Percentiles rank a stretch among this genome's conserved stretches.
Evolutionary conservation across 2,329 filamentous ascomycete species (phyloP).

Genomic region (Trichoderma sp.): DNA sequence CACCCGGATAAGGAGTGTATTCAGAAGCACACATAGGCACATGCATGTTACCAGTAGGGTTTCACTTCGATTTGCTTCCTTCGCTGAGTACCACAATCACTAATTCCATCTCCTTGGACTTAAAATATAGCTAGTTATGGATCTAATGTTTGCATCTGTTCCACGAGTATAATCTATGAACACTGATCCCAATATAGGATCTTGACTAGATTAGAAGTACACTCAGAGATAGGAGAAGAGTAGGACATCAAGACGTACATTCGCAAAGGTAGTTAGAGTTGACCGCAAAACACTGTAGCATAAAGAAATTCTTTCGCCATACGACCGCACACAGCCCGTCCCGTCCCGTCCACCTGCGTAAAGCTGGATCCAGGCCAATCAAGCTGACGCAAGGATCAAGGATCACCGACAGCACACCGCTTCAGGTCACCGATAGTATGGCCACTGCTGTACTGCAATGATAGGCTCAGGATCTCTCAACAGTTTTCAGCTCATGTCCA

Average conservation of each 20-base stretch:
- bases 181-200: background rate
- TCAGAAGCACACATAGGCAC: background rate
- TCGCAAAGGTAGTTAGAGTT: background rate
- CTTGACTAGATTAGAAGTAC: background rate
- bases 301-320: background rate
- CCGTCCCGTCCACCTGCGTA: background rate
- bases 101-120: too few relatives aligned
- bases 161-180: background rate
- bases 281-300: background rate
- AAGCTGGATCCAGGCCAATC: background rate
- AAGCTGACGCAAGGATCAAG: slow-evolving; percentile 3
- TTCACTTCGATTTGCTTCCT: background rate
- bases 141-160: background rate
- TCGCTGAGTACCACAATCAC: background rate
- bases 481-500: background rate
- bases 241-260: background rate
- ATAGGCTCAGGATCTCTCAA: background rate
- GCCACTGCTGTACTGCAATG: background rate
- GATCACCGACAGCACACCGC: slow-evolving; percentile 1
- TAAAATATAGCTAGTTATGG: background rate
- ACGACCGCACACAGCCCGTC: background rate
- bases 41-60: background rate
- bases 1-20: background rate
- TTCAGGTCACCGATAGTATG: background rate
- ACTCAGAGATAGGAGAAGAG: background rate